Percentiles rank a stretch among this genome's conserved stretches.
These are phyloP conservation scores for Tuber indicum DNA, from an alignment of 495 filamentous ascomycete genomes.

Conservation along the genomic window DNA sequence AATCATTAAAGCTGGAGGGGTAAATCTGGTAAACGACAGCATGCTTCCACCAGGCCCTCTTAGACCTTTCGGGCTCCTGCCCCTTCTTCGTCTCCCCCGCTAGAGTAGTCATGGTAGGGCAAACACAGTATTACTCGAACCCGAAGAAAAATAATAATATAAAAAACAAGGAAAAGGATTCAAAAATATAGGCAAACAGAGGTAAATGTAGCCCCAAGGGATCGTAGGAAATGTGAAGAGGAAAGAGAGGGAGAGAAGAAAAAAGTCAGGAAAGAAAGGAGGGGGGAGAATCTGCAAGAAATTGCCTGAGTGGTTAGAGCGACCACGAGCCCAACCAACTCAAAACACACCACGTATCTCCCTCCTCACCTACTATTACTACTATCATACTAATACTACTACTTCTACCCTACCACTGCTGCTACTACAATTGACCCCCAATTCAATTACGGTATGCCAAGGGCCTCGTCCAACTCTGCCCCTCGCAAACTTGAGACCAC, in stretches of 20 bases:
- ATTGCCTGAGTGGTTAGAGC: not conserved
- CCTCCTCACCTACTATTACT: slow-evolving; percentile 2
- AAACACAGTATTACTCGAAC: not conserved
- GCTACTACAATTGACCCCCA: not conserved
- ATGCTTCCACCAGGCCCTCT: slow-evolving; percentile 38
- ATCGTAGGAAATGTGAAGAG: not conserved
- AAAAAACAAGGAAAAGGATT: not conserved
- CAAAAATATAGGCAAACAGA: not conserved
- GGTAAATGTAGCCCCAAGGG: not conserved
- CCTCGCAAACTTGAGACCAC: not conserved
- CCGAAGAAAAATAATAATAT: not conserved
- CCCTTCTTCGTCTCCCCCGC: not conserved
- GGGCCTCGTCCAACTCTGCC: not conserved
- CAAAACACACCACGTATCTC: not conserved
- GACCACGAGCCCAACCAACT: not conserved
- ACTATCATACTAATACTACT: not conserved
- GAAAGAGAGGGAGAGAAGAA: not conserved
- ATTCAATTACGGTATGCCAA: not conserved
- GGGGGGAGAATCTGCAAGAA: not conserved
- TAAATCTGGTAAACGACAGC: slow-evolving; percentile 61
- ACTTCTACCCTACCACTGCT: not conserved
- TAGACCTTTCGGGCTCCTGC: slow-evolving; percentile 5
- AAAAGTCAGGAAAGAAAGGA: not conserved
- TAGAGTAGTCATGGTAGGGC: not conserved
- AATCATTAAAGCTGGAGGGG: slow-evolving; percentile 60